These are phyloP conservation scores for Fagopyrum esculentum DNA, from an alignment of 148 eudicot species.

Conservation along the genomic window DNA sequence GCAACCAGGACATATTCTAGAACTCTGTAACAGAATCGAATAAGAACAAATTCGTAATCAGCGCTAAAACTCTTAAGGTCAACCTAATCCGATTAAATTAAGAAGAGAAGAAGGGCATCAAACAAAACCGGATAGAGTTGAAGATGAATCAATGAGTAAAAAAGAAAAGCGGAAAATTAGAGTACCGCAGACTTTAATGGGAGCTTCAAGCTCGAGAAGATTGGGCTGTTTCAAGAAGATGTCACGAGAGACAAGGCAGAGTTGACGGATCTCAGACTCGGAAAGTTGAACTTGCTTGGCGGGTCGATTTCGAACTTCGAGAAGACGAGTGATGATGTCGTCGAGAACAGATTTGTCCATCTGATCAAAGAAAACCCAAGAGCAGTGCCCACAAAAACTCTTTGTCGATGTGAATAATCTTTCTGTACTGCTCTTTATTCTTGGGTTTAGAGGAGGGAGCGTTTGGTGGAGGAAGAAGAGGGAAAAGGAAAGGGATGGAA, in stretches of 20 bases:
- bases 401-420: not conserved
- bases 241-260: conserved; percentile 60
- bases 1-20: not conserved
- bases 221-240: conserved; percentile 72
- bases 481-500: conserved; percentile 11
- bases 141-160: not conserved
- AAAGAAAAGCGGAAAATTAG: not conserved
- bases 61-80: not conserved
- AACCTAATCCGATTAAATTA: not conserved
- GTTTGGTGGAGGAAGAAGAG: conserved; percentile 11
- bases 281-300: conserved; percentile 83
- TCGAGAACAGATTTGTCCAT: conserved; percentile 57
- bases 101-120: not conserved
- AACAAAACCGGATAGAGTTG: conserved; percentile 2
- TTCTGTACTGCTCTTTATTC: not conserved
- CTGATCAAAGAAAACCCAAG: not conserved
- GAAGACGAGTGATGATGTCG: conserved; percentile 54
- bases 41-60: conserved; percentile 8
- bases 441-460: not conserved
- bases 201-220: conserved; percentile 82
- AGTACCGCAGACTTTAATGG: conserved; percentile 84
- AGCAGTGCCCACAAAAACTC: not conserved
- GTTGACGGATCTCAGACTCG: conserved; percentile 81
- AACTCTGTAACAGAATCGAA: not conserved
- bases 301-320: conserved; percentile 51